Evolutionary conservation across 352 stramenopile genomes (phyloP).

Genomic region (Pythium rishiriense): DNA sequence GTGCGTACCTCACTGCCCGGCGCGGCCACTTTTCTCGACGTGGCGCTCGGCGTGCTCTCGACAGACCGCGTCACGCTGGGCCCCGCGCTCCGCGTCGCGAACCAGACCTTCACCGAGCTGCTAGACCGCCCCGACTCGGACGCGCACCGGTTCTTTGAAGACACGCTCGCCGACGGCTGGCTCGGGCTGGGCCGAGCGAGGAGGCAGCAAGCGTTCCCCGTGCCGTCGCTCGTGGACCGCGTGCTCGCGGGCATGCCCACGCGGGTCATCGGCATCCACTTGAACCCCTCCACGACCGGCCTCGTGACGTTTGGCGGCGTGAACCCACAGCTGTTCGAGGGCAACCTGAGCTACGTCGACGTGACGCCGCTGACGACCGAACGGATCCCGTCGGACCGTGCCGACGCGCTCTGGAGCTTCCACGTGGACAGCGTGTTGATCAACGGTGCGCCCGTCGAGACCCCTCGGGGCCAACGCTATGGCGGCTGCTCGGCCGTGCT

Average conservation of each 20-base stretch:
- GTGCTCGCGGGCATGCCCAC: neutral
- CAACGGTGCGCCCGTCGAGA: conserved; percentile 1
- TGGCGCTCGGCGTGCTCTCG: conserved; percentile 12
- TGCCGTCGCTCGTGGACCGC: conserved; percentile 5
- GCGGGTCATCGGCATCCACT: conserved; percentile 18
- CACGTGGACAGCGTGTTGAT: conserved; percentile 13
- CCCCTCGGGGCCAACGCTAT: neutral
- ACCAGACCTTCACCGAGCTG: conserved; percentile 14
- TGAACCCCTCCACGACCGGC: conserved; percentile 15
- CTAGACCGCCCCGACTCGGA: neutral
- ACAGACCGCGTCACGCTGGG: conserved; percentile 12
- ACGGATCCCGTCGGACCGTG: neutral
- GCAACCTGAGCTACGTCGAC: conserved; percentile 15
- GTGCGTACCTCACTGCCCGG: conserved; percentile 11
- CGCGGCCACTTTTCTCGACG: neutral
- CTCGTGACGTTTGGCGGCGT: conserved; percentile 18
- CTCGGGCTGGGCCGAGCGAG: conserved; percentile 4
- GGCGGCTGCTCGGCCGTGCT: neutral
- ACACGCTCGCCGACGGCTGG: conserved; percentile 17
- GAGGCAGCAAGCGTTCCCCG: conserved; percentile 6
- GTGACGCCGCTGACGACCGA: conserved; percentile 1
- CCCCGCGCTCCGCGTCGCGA: neutral
- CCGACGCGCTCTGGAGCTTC: conserved; percentile 10
- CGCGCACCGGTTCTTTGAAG: conserved; percentile 11
- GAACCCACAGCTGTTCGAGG: conserved; percentile 7